phyloP scores from a whole-genome alignment of 345 rosid genomes.

The Boechera retrofracta region DNA sequence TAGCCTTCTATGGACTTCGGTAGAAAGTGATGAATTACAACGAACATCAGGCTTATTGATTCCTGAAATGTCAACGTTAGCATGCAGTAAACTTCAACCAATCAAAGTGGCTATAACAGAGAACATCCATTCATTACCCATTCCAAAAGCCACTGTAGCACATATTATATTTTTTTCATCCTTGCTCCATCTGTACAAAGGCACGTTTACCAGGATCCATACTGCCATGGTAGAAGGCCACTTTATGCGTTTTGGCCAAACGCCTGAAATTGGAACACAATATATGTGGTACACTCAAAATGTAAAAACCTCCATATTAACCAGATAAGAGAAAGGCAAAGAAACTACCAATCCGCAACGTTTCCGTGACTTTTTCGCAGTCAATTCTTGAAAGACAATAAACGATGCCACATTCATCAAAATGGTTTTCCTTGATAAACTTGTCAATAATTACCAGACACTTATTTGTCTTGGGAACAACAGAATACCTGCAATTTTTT shows the following conservation, averaged over 20 bases:
- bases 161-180: conserved; percentile 95
- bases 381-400: conserved; percentile 98
- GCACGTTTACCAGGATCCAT: conserved; percentile 85
- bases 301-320: neutral
- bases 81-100: conserved; percentile 22
- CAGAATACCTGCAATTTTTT: conserved; percentile 66
- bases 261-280: conserved; percentile 51
- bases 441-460: conserved; percentile 87
- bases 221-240: conserved; percentile 91
- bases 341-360: conserved; percentile 67
- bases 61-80: conserved; percentile 58
- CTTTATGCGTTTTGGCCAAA: conserved; percentile 70
- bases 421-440: conserved; percentile 83
- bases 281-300: neutral
- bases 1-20: conserved; percentile 99
- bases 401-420: conserved; percentile 94
- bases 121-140: conserved; percentile 62
- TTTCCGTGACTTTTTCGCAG: conserved; percentile 93
- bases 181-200: conserved; percentile 93
- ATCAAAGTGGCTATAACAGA: conserved; percentile 32
- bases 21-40: conserved; percentile 95
- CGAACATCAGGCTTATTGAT: conserved; percentile 99
- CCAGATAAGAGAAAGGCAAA: conserved; percentile 2
- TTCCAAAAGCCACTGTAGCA: conserved; percentile 98
- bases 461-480: conserved; percentile 89